Conservation (phyloP, 2,329 filamentous ascomycete genomes). For the Hymenoscyphus infarciens region DNA sequence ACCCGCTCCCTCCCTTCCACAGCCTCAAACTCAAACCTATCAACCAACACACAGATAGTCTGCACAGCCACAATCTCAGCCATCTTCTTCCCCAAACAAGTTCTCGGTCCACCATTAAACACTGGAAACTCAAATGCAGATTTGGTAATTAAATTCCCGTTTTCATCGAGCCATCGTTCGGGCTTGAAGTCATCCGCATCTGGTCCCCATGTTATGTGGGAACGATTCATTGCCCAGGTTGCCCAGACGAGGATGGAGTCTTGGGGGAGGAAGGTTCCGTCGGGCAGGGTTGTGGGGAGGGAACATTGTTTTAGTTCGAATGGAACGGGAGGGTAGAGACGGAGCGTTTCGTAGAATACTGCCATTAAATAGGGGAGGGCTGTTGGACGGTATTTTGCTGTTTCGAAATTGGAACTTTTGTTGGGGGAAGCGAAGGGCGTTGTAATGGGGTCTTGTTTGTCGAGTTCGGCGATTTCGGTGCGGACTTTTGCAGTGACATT, state of each 20-base stretch:
- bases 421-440: constrained; percentile 17
- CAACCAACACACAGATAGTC: constrained; percentile 48
- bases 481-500: constrained; percentile 41
- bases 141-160: constrained; percentile 42
- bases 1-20: constrained; percentile 44
- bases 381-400: constrained; percentile 31
- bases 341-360: constrained; percentile 58
- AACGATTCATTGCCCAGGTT: constrained; percentile 61
- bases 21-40: constrained; percentile 48
- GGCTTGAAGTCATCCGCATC: constrained; percentile 55
- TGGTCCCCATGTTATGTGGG: constrained; percentile 51
- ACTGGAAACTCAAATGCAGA: constrained; percentile 57
- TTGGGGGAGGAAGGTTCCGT: constrained; percentile 55
- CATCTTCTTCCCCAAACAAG: constrained; percentile 62
- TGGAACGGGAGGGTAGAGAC: constrained; percentile 61
- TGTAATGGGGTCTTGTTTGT: constrained; percentile 6
- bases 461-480: constrained; percentile 38
- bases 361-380: constrained; percentile 55
- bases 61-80: constrained; percentile 57
- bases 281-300: constrained; percentile 50
- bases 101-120: constrained; percentile 61
- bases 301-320: constrained; percentile 63
- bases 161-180: constrained; percentile 49
- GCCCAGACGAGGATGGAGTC: constrained; percentile 59
- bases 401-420: constrained; percentile 16